These are phyloP conservation scores for Fusarium chlamydosporum DNA, from an alignment of 2,329 filamentous ascomycete species.

Conservation along the genomic window DNA sequence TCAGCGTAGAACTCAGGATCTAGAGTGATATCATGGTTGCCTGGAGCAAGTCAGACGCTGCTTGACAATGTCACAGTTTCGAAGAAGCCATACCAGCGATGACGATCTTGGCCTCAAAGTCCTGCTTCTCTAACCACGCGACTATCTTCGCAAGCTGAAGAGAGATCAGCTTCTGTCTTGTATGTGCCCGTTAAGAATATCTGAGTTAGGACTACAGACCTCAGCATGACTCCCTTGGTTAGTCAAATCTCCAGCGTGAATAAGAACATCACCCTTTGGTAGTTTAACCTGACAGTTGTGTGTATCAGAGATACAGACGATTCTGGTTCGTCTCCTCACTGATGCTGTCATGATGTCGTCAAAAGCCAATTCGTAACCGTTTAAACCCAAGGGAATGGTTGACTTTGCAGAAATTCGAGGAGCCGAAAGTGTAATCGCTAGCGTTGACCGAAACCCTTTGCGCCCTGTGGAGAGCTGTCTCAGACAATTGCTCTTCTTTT, in stretches of 20 bases:
- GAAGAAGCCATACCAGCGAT: conserved; percentile 68
- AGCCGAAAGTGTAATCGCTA: conserved; percentile 40
- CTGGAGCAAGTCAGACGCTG: conserved; percentile 56
- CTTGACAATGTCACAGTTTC: neutral
- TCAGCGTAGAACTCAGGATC: conserved; percentile 73
- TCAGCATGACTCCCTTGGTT: conserved; percentile 76
- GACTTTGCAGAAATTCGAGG: conserved; percentile 34
- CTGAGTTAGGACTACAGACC: conserved; percentile 50
- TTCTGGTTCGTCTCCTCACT: conserved; percentile 66
- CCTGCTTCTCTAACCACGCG: conserved; percentile 75
- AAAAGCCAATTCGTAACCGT: conserved; percentile 29
- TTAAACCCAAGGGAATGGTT: conserved; percentile 30
- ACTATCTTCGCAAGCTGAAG: conserved; percentile 69
- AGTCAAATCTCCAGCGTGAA: conserved; percentile 82
- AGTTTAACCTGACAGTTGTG: conserved; percentile 76
- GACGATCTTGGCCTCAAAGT: conserved; percentile 79
- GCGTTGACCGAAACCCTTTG: conserved; percentile 21
- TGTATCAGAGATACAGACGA: conserved; percentile 84
- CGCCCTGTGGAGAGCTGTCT: conserved; percentile 37
- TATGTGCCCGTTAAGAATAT: neutral
- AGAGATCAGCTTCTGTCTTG: conserved; percentile 21
- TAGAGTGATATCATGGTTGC: conserved; percentile 82
- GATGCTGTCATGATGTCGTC: conserved; percentile 34
- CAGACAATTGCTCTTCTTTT: conserved; percentile 28
- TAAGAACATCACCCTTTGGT: conserved; percentile 79